Base-by-base conservation (phyloP, 768 basidiomycete species). In the Phylloporus sp. region DNA sequence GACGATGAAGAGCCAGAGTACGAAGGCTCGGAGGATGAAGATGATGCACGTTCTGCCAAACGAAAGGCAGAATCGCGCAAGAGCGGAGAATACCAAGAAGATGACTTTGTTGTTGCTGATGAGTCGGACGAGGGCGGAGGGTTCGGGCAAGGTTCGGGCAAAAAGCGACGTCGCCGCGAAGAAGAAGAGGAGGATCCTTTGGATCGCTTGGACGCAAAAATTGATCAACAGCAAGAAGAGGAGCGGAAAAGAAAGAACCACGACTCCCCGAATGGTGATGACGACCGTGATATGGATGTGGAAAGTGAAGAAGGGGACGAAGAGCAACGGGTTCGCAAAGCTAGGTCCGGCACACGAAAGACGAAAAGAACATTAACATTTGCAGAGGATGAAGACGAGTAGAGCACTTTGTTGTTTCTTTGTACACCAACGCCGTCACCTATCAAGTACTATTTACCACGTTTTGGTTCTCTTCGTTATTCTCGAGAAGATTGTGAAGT, bases 51-150 rank as follows among this genome's bases (percentile, higher is more conserved):
- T 45, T 54, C 59, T 39, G 41, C 61, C 44, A 78, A 80, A 64
- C 69, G 75, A 53, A 78, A 78, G 61, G 57, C 58, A 42, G 59
- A 61, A 13, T 67, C 70, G n/a, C 76, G 76, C 44, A 77, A 75
- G 43, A 73, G 79, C 5, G 80, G 79, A 18, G 85, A 89, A 34
- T 91, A 91, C 55, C 84, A 88, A 61, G 80, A 84, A 48, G 89
- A 92, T 60, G 89, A 89, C 57, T 92, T 92, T 57, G 71, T 92
- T 23, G 90, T 90, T 10, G 81, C 84, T 13, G 88, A 90, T 54
- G 74, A 77, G 18, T 82, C 81, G 15, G 87, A 89, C 33, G 84
- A 86, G 22, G 86, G 85, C 4, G 63, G 58, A 15, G 65, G 57
- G 9, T 56, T 57, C 10, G 75, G 70, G 18, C 69, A 66, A 29